Evolutionary conservation across 441 rosid genomes (phyloP).

Genomic region (Populus hybrid): DNA sequence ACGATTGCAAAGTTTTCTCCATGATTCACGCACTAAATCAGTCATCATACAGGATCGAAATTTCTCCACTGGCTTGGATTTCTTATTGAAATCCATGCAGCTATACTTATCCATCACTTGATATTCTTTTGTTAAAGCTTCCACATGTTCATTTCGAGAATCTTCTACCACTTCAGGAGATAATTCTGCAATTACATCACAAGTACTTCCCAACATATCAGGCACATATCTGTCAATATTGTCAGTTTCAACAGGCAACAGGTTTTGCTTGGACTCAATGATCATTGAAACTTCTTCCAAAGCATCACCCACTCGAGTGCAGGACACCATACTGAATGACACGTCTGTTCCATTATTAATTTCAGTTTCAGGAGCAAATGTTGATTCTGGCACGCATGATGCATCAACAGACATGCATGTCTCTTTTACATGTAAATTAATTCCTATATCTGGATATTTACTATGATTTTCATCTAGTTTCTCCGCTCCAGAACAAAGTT

Average conservation of each 20-base stretch:
- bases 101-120: slow-evolving; percentile 87
- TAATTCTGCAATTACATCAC: slow-evolving; percentile 41
- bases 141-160: slow-evolving; percentile 38
- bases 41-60: slow-evolving; percentile 22
- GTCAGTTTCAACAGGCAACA: slow-evolving; percentile 32
- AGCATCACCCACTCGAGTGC: slow-evolving; percentile 39
- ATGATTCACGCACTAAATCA: slow-evolving; percentile 57
- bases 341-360: slow-evolving; percentile 47
- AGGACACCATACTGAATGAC: slow-evolving; percentile 39
- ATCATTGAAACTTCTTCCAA: slow-evolving; percentile 44
- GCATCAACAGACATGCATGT: slow-evolving; percentile 50
- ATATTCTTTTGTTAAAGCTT: slow-evolving; percentile 38
- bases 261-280: slow-evolving; percentile 33
- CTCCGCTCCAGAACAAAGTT: slow-evolving; percentile 27
- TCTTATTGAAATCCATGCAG: slow-evolving; percentile 60
- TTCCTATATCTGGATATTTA: slow-evolving; percentile 36
- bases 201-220: slow-evolving; percentile 31
- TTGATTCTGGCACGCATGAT: slow-evolving; percentile 89
- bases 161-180: slow-evolving; percentile 48
- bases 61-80: slow-evolving; percentile 32
- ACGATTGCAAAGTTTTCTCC: slow-evolving; percentile 56
- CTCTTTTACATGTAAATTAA: slow-evolving; percentile 29
- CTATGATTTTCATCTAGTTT: slow-evolving; percentile 33
- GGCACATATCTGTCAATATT: slow-evolving; percentile 26
- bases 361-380: slow-evolving; percentile 81